Conservation (phyloP, 768 basidiomycete species). For the Boletus sp. region DNA sequence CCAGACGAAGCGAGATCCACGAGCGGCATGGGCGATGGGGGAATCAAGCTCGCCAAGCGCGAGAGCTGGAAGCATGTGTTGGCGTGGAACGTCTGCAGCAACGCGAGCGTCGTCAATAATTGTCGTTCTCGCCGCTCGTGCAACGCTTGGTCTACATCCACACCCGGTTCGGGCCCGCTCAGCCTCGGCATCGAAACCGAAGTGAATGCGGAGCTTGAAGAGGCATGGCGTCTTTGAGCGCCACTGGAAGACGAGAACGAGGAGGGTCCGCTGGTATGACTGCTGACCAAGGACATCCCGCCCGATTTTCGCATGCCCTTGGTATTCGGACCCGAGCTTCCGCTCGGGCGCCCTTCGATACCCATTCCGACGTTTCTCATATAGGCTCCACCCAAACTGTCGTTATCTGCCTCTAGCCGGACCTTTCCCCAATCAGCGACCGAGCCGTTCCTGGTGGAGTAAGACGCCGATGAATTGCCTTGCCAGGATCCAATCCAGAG, state of each 20-base stretch:
- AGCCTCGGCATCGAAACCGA: conserved; percentile 29
- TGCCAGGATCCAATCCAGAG: conserved; percentile 76
- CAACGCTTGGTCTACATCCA: conserved; percentile 8
- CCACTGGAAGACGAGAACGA: conserved; percentile 32
- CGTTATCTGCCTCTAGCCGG: conserved; percentile 66
- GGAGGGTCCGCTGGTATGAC: conserved; percentile 34
- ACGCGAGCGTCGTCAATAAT: conserved; percentile 48
- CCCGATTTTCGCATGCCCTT: conserved; percentile 45
- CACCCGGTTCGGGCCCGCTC: conserved; percentile 12
- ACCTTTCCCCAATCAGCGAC: conserved; percentile 55
- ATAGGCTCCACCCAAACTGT: conserved; percentile 41
- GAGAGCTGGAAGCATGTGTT: conserved; percentile 60
- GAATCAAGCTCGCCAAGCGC: conserved; percentile 34
- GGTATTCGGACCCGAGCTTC: conserved; percentile 24
- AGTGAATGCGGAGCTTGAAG: conserved; percentile 28
- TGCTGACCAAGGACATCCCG: conserved; percentile 44
- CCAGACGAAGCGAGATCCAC: not conserved
- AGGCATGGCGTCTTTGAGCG: conserved; percentile 31
- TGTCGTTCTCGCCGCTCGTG: conserved; percentile 37
- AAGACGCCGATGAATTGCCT: conserved; percentile 45
- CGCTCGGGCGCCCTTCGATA: conserved; percentile 60
- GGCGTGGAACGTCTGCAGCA: conserved; percentile 69
- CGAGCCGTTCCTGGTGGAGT: conserved; percentile 47
- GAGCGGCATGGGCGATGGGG: not conserved
- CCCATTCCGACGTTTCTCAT: conserved; percentile 66